Evolutionary conservation across 352 stramenopile genomes (phyloP), one percentile per base, ranked within the genome.

Genomic region (Sclerospora graminicola): DNA sequence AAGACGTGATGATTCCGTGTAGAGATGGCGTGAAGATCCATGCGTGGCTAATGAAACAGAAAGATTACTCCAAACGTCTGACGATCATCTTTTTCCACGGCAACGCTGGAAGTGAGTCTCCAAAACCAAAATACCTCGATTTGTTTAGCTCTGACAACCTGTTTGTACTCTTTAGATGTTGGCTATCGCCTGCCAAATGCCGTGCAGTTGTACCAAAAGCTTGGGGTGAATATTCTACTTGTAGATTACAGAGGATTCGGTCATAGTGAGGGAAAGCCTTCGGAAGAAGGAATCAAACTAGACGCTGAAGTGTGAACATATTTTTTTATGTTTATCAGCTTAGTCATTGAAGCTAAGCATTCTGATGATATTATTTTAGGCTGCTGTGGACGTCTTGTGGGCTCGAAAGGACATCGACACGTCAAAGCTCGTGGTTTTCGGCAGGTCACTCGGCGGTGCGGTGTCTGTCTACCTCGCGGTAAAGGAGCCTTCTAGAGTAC

Each of bases 31-130:
- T 95, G 18, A 63, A 63, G 14, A 69, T 98, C 42, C 84, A 97
- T 60, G 82, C 87, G 36, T 98, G 91, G 91, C 60, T 97, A 10
- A 79, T 98, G 50, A 85, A 94, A 39, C 84, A 95, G 34, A 69
- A 64, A 2, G 50, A 81, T n/a, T 56, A 66, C 41, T 45, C 37
- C 6, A 46, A 7, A 9, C 48, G 71, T 1, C 81, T 87, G 20
- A 98, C 92, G 8, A 63, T 98, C 39, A 73, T 98, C 23, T 98
- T 97, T 45, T 97, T 97, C 60, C 92, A 98, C 37, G 92, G 88
- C 49, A 98, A 98, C 57, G 89, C 92, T 14, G 89, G 88, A 60
- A 90, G 80, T 92, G 54, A 45, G 66, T 67, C 32, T 1, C 5
- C 28, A 4, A 10, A 7, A n/a, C 13, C n/a, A 20, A 30, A 30